These are phyloP conservation scores for Salix purpurea DNA, from an alignment of 345 rosid genomes.

Conservation along the genomic window DNA sequence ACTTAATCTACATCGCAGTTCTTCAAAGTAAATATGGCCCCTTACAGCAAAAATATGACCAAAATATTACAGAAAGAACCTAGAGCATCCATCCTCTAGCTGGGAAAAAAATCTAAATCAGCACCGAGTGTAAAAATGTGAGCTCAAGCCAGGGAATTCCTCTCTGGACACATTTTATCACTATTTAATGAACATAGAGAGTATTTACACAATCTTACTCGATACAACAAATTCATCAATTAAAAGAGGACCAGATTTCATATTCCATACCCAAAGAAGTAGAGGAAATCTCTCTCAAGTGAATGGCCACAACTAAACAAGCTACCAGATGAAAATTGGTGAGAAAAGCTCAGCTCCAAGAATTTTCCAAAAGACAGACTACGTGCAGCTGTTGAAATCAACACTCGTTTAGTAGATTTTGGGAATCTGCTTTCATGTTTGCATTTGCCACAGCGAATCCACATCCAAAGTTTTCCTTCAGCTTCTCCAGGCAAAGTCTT, in stretches of 20 bases:
- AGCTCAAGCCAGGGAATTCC: neutral
- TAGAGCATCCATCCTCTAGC: neutral
- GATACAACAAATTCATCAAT: neutral
- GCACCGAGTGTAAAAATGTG: neutral
- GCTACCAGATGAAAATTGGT: conserved; percentile 38
- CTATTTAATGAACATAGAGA: neutral
- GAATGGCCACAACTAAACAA: conserved; percentile 84
- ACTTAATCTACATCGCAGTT: neutral
- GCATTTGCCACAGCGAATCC: conserved; percentile 89
- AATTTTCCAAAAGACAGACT: conserved; percentile 89
- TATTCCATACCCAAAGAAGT: conserved; percentile 84
- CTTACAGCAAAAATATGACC: neutral
- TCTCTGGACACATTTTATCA: neutral
- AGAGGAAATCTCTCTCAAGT: conserved; percentile 61
- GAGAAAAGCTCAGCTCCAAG: conserved; percentile 83
- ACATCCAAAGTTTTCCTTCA: conserved; percentile 94
- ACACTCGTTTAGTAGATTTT: conserved; percentile 72
- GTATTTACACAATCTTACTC: neutral
- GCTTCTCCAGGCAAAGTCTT: conserved; percentile 60
- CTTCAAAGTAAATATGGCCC: neutral
- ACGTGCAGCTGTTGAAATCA: conserved; percentile 67
- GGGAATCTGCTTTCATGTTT: conserved; percentile 41
- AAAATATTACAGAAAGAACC: neutral
- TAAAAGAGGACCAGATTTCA: neutral
- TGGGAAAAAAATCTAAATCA: neutral